These are phyloP conservation scores for Irpex sp. DNA, from an alignment of 1,284 basidiomycete species.

Conservation along the genomic window DNA sequence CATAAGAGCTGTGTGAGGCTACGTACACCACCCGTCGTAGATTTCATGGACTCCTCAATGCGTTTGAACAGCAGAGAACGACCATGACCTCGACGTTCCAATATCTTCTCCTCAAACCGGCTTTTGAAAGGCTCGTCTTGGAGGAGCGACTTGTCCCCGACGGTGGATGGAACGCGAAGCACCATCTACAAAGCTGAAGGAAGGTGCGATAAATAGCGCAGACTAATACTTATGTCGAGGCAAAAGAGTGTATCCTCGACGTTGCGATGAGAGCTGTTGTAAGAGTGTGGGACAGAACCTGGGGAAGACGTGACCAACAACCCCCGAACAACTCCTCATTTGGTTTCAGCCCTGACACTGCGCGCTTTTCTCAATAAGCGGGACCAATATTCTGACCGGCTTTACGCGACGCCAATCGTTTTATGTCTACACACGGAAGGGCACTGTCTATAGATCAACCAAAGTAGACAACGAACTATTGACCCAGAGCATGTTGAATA, in stretches of 20 bases:
- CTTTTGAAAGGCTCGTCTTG: constrained; percentile 27
- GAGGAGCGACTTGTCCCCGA: constrained; percentile 24
- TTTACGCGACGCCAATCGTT: neutral
- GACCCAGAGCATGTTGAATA: constrained; percentile 77
- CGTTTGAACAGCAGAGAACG: neutral
- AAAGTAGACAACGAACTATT: neutral
- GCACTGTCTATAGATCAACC: neutral
- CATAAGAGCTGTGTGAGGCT: constrained; percentile 2
- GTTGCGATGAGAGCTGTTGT: neutral
- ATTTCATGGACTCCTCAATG: constrained; percentile 6
- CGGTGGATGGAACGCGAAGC: constrained; percentile 19
- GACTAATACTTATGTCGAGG: neutral
- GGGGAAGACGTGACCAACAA: neutral
- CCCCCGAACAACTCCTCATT: neutral
- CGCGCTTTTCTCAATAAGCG: neutral
- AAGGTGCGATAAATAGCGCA: neutral
- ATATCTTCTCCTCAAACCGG: constrained; percentile 15
- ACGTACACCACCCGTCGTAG: constrained; percentile 6
- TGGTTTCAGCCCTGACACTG: neutral
- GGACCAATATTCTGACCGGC: neutral
- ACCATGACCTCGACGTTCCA: neutral
- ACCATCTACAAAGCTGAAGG: constrained; percentile 5
- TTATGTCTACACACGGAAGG: neutral
- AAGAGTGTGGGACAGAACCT: neutral
- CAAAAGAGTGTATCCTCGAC: neutral